Base-by-base conservation (phyloP, 139 green algal species). In the Eudorina sp. region DNA sequence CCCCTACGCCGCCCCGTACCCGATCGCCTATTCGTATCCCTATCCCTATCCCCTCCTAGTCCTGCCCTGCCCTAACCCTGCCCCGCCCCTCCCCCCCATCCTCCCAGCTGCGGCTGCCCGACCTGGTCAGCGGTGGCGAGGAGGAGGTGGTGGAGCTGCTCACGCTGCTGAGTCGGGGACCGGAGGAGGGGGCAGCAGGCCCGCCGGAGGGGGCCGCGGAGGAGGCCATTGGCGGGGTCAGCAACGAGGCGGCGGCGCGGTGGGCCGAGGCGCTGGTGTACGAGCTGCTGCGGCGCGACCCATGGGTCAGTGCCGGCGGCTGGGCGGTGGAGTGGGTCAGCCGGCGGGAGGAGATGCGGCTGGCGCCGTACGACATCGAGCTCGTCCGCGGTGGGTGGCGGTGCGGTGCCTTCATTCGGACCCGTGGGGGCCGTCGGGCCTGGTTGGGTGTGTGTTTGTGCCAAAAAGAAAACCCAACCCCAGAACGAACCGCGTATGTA, bases 251-350 rank as follows among this genome's bases (percentile, higher is more conserved):
- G 11, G 45, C 45, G 45, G 76, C 76, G 36, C 76, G 76, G 11
- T 84, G 53, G 53, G 51, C 76, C 16, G 76, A 84, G 76, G 76
- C 51, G 76, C 36, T 84, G 53, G 76, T 84, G 53, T 84, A 53
- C 13, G 36, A 72, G 76, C 53, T 84, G 76, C 76, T 84, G 76
- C 36, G 25, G 34, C 53, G 76, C 8, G 76, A 84, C 36, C 4
- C 53, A 36, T 23, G 13, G 18, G 38, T 84, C 43, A 36, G 29
- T 13, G 76, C 51, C 13, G 76, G 31, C 16, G 76, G 76, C 53
- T 84, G 76, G 76, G 6, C 7, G n/a, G 76, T 84, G 36, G 36
- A 70, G 53, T 84, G 76, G 76, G 76, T 84, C 53, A 70, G 53
- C 53, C 43, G 21, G 36, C 51, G 36, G 76, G 27, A 41, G 29